phyloP scores from a whole-genome alignment of 345 rosid genomes.

The Syzygium oleosum region DNA sequence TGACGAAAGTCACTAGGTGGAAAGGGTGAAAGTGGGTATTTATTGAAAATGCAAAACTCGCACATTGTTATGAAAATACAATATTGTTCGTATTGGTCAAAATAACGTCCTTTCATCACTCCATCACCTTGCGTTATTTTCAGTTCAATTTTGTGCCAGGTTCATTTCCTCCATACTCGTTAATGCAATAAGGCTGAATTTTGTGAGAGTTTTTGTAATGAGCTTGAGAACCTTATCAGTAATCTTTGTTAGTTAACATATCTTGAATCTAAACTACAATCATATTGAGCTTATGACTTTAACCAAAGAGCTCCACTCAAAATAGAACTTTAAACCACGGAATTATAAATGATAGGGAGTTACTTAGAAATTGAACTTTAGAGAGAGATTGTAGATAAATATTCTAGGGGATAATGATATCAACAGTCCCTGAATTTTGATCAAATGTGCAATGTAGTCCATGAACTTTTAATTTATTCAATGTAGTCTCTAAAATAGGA shows the following conservation, averaged over 20 bases:
- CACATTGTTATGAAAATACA: neutral
- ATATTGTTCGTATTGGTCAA: neutral
- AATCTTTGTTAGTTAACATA: neutral
- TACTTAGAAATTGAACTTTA: neutral
- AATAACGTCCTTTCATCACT: neutral
- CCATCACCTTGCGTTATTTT: neutral
- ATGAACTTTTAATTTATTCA: no score
- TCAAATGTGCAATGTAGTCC: no score
- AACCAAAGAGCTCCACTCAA: neutral
- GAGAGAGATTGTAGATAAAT: neutral
- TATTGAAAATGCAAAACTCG: neutral
- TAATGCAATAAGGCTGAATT: neutral
- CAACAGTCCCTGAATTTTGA: no score
- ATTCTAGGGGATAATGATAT: no score
- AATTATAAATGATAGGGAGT: neutral
- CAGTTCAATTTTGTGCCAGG: neutral
- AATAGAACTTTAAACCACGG: neutral
- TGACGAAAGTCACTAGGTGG: neutral
- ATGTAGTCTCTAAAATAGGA: neutral
- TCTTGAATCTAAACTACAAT: neutral
- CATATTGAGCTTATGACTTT: no score
- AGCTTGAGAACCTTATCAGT: neutral
- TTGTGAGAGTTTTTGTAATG: neutral
- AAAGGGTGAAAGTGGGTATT: neutral
- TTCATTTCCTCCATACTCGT: neutral